These are phyloP conservation scores for Phoenix dactylifera DNA, from an alignment of 176 grass and related monocot species.

Conservation along the genomic window DNA sequence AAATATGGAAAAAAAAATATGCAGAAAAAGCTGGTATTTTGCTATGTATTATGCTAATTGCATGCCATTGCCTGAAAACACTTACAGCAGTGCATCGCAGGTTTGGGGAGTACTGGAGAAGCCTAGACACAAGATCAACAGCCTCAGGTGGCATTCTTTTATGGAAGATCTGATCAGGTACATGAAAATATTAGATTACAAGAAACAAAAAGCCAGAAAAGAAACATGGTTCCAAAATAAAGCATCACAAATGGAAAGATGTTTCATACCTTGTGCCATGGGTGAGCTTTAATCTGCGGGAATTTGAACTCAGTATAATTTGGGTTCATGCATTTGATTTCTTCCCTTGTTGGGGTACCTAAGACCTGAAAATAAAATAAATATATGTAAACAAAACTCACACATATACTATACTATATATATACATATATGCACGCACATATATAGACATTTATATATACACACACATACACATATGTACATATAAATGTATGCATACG, in stretches of 20 bases:
- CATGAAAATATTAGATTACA: background rate
- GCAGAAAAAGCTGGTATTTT: background rate
- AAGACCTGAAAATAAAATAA: slow-evolving; percentile 34
- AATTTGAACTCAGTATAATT: slow-evolving; percentile 80
- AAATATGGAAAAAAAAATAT: background rate
- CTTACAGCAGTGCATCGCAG: slow-evolving; percentile 75
- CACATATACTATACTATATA: too few relatives aligned
- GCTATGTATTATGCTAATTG: too few relatives aligned
- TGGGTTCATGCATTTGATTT: slow-evolving; percentile 91
- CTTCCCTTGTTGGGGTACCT: slow-evolving; percentile 82
- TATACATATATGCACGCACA: too few relatives aligned
- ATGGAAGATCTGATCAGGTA: slow-evolving; percentile 55
- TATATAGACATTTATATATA: too few relatives aligned
- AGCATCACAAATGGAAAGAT: background rate
- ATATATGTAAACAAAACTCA: too few relatives aligned
- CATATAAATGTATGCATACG: too few relatives aligned
- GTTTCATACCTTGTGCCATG: slow-evolving; percentile 68
- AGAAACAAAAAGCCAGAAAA: background rate
- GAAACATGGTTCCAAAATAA: background rate
- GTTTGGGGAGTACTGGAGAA: slow-evolving; percentile 88
- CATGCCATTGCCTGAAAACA: slow-evolving; percentile 8
- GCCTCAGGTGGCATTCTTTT: slow-evolving; percentile 95
- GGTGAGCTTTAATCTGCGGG: slow-evolving; percentile 79
- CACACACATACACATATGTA: too few relatives aligned
- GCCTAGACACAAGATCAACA: slow-evolving; percentile 84